Conservation (phyloP, 2,329 filamentous ascomycete genomes). For the Colletotrichum paranaense region DNA sequence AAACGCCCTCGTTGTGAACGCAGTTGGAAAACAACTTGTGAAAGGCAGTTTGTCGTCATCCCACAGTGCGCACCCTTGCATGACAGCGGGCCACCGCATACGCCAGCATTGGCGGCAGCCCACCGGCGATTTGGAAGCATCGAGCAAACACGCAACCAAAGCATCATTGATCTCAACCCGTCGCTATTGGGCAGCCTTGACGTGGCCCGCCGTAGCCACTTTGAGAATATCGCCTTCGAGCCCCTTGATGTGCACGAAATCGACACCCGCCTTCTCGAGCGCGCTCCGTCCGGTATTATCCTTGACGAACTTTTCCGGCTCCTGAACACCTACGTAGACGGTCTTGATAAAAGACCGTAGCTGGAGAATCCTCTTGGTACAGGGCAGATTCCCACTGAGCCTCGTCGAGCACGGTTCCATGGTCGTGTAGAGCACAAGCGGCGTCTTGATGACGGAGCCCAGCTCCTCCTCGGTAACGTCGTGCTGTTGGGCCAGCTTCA, state of each 20-base stretch:
- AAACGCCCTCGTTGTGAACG: neutral
- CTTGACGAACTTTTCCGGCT: slow-evolving; percentile 90
- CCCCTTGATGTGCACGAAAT: slow-evolving; percentile 78
- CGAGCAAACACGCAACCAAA: neutral
- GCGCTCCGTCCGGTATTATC: slow-evolving; percentile 80
- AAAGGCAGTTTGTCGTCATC: neutral
- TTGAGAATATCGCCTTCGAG: slow-evolving; percentile 83
- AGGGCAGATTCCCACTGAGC: slow-evolving; percentile 79
- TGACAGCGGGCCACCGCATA: neutral
- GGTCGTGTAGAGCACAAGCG: slow-evolving; percentile 83
- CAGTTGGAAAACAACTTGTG: neutral
- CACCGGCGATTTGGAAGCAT: neutral
- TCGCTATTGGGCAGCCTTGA: neutral
- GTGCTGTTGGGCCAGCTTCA: slow-evolving; percentile 72
- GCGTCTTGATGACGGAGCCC: slow-evolving; percentile 58
- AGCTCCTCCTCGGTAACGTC: slow-evolving; percentile 66
- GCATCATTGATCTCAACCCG: neutral
- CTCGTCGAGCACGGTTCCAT: slow-evolving; percentile 87
- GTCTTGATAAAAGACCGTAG: slow-evolving; percentile 72
- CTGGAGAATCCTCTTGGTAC: slow-evolving; percentile 81
- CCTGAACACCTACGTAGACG: slow-evolving; percentile 88
- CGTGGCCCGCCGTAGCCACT: slow-evolving; percentile 86
- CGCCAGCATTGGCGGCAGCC: neutral
- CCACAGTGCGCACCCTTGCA: neutral
- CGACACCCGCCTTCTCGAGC: slow-evolving; percentile 78